Conservation (phyloP, 495 filamentous ascomycete species). For the Tuber brumale region DNA sequence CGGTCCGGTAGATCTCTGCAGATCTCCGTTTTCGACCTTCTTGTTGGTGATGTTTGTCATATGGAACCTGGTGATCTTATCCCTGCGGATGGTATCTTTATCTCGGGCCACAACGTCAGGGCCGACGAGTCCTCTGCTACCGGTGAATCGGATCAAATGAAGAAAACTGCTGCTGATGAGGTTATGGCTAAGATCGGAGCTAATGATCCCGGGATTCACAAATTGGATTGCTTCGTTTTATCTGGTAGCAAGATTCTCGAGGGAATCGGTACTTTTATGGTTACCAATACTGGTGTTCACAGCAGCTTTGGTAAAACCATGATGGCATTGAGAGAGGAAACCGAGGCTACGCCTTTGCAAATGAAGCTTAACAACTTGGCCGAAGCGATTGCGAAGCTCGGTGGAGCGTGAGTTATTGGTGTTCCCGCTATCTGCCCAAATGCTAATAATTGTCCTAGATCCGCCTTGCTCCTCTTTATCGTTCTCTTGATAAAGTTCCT, state of each 20-base stretch:
- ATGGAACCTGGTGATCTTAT: slow-evolving; percentile 85
- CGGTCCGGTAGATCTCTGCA: slow-evolving; percentile 69
- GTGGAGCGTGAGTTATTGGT: slow-evolving; percentile 48
- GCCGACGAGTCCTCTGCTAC: slow-evolving; percentile 74
- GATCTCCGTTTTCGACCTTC: slow-evolving; percentile 72
- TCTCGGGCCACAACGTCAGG: slow-evolving; percentile 64
- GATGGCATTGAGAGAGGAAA: slow-evolving; percentile 73
- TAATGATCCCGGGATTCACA: slow-evolving; percentile 44
- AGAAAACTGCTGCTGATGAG: slow-evolving; percentile 56
- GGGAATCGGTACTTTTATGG: slow-evolving; percentile 71
- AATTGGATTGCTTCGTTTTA: slow-evolving; percentile 74
- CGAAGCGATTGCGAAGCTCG: slow-evolving; percentile 70
- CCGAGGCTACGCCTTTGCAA: slow-evolving; percentile 70
- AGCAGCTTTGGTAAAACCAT: slow-evolving; percentile 72
- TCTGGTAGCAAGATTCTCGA: slow-evolving; percentile 75
- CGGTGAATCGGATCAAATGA: slow-evolving; percentile 64
- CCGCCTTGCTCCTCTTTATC: slow-evolving; percentile 65
- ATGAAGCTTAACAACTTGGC: slow-evolving; percentile 69
- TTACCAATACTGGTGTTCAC: slow-evolving; percentile 66
- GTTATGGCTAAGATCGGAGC: slow-evolving; percentile 59
- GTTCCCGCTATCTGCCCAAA: slow-evolving; percentile 44
- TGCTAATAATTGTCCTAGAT: slow-evolving; percentile 37
- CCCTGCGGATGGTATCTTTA: slow-evolving; percentile 72
- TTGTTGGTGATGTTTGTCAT: slow-evolving; percentile 77
- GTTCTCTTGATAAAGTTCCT: slow-evolving; percentile 71